Percentiles rank a stretch among this genome's conserved stretches.
These are phyloP conservation scores for Argentina anserina DNA, from an alignment of 306 rosid genomes.

Conservation along the genomic window DNA sequence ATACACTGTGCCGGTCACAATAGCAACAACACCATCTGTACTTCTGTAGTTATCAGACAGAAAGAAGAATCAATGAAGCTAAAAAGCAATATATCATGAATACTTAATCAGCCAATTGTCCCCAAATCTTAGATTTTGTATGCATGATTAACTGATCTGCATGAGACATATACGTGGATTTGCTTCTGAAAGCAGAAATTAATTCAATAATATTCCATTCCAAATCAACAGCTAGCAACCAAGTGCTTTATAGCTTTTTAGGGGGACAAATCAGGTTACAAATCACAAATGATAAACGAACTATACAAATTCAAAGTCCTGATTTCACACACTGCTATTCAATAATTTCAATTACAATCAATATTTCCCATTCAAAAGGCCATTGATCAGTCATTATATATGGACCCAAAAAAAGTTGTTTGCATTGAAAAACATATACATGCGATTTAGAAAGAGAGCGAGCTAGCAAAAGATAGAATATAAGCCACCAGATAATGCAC, in stretches of 20 bases:
- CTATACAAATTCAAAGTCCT: constrained; percentile 19
- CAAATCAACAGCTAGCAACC: not conserved
- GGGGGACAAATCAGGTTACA: constrained; percentile 4
- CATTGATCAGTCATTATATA: constrained; percentile 12
- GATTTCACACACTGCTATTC: constrained; percentile 47
- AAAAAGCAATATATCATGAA: not conserved
- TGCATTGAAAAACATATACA: not conserved
- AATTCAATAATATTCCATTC: not conserved
- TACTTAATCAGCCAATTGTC: not conserved
- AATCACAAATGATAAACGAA: not conserved
- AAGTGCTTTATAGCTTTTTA: not conserved
- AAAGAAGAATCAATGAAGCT: not conserved
- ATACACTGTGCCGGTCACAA: not conserved
- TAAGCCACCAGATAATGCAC: constrained; percentile 20
- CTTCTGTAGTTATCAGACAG: not conserved
- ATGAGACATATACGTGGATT: not conserved
- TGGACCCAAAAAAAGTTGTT: constrained; percentile 14
- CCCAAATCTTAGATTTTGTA: not conserved
- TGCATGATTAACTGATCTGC: not conserved
- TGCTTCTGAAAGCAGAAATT: not conserved
- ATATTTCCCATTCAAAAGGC: not conserved
- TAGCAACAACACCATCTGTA: not conserved
- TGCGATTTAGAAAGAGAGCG: constrained; percentile 14
- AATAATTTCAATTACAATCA: constrained; percentile 22
- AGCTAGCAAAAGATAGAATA: constrained; percentile 17